A percentile compares a stretch with the other conserved stretches of the same genome.
phyloP scores from a whole-genome alignment of 257 asterid species.

The Thymus quinquecostatus region DNA sequence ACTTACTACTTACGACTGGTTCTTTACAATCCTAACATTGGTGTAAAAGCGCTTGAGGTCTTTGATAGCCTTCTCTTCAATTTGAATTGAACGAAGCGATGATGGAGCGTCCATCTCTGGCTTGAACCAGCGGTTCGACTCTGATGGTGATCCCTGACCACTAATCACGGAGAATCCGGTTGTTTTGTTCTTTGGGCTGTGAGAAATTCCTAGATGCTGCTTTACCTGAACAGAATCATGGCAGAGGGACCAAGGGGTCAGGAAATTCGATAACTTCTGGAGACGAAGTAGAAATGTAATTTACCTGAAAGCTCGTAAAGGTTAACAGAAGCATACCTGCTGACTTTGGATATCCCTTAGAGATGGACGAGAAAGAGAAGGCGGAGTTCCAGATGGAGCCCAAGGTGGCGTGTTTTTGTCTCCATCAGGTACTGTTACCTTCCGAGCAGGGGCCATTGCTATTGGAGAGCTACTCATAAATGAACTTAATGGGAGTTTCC shows the following conservation, averaged over 20 bases:
- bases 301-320: background rate
- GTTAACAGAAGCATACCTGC: conserved; percentile 56
- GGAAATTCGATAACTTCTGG: no score
- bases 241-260: no score
- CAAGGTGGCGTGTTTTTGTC: conserved; percentile 90
- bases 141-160: conserved; percentile 84
- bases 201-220: conserved; percentile 52
- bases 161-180: conserved; percentile 74
- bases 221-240: conserved; percentile 49
- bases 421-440: conserved; percentile 57
- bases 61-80: conserved; percentile 91
- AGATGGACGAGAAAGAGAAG: conserved; percentile 80
- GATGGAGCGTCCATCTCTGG: conserved; percentile 78
- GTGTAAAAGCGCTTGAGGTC: conserved; percentile 89
- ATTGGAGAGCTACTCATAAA: conserved; percentile 67
- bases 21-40: conserved; percentile 76
- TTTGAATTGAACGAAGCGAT: conserved; percentile 82
- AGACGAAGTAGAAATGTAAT: background rate
- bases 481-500: conserved; percentile 61
- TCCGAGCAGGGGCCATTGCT: conserved; percentile 52
- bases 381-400: conserved; percentile 89
- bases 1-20: conserved; percentile 51
- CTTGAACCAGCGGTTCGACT: conserved; percentile 88
- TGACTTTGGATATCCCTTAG: conserved; percentile 92
- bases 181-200: conserved; percentile 73